Percentiles rank a stretch among this genome's conserved stretches.
phyloP scores from a whole-genome alignment of 1,139 yeast genomes.

The Candida buenavistaensis region DNA sequence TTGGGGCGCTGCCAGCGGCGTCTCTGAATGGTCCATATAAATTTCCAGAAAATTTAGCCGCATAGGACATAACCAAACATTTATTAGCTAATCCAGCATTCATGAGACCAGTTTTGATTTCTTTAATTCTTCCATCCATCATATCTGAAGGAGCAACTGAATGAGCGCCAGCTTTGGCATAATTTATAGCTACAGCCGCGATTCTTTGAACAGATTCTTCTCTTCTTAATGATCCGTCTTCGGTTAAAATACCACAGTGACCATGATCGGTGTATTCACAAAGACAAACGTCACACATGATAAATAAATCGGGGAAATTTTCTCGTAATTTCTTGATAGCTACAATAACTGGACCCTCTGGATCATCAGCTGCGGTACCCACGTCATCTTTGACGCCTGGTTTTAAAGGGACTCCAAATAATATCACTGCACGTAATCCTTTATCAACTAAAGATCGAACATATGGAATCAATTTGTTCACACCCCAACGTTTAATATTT shows the following conservation, averaged over 20 bases:
- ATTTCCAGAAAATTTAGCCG: conserved; percentile 91
- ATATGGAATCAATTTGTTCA: conserved; percentile 74
- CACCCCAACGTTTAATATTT: conserved; percentile 83
- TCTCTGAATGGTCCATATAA: conserved; percentile 97
- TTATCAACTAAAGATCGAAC: conserved; percentile 69
- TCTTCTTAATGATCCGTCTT: conserved; percentile 82
- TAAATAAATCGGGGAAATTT: conserved; percentile 77
- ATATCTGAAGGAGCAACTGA: conserved; percentile 97
- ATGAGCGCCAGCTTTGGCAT: conserved; percentile 94
- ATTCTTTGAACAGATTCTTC: conserved; percentile 75
- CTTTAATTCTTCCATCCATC: conserved; percentile 94
- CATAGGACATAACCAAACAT: conserved; percentile 86
- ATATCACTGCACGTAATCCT: conserved; percentile 81
- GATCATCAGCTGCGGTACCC: conserved; percentile 95
- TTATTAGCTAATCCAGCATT: conserved; percentile 85
- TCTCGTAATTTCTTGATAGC: conserved; percentile 65
- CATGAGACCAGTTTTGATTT: conserved; percentile 82
- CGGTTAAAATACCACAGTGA: conserved; percentile 88
- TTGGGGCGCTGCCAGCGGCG: conserved; percentile 91
- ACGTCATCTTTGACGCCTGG: conserved; percentile 73
- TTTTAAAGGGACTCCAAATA: conserved; percentile 87
- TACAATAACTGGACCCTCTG: conserved; percentile 89
- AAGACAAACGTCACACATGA: conserved; percentile 92
- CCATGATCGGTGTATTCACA: conserved; percentile 98
- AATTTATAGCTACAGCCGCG: conserved; percentile 93